Base-by-base conservation (phyloP, 306 rosid species). In the Morella rubra region DNA sequence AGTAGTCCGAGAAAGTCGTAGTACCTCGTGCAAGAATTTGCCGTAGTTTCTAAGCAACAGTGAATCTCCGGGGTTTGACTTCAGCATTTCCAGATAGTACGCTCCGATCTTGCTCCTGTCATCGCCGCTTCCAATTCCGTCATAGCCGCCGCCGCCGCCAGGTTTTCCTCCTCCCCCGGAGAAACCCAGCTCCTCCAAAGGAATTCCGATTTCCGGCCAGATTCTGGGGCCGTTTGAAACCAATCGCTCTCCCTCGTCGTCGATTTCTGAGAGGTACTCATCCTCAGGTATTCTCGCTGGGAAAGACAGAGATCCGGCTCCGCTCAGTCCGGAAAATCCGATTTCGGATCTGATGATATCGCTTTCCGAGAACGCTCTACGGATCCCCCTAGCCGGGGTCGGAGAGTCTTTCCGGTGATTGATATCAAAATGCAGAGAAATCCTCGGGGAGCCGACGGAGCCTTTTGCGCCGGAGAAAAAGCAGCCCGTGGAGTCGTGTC, bases 21-120 rank as follows among this genome's bases (percentile, higher is more conserved):
- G 46, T 76, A 91, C 98, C 98, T 90, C 91, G 62, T 91, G 88
- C 52, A 94, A 83, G 84, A 79, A 94, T 81, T 89, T 90, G 12
- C 84, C 97, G 85, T 94, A 94, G 73, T 94, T 94, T 78, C 96
- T 83, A 8, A 91, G 89, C 24, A 94, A 78, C 51, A 94, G 93
- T n/a, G 97, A 81, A 59, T 94, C 93, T 27, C 83, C 74, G 2
- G 97, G 98, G 75, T 94, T 85, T 42, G 84, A 78, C 83, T 86
- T 87, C 76, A 94, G 56, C 96, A 89, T 81, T 69, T 89, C 77
- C 80, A 73, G 78, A 78, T 94, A 94, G 47, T 89, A 92, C 60
- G 73, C 95, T n/a, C 88, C 86, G 44, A 94, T 84, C 86, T 85
- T 84, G 49, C 84, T 83, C 60, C 72, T 71, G 0, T 89, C 91